phyloP scores from a whole-genome alignment of 2,329 filamentous ascomycete species.

The Exophiala sp. region DNA sequence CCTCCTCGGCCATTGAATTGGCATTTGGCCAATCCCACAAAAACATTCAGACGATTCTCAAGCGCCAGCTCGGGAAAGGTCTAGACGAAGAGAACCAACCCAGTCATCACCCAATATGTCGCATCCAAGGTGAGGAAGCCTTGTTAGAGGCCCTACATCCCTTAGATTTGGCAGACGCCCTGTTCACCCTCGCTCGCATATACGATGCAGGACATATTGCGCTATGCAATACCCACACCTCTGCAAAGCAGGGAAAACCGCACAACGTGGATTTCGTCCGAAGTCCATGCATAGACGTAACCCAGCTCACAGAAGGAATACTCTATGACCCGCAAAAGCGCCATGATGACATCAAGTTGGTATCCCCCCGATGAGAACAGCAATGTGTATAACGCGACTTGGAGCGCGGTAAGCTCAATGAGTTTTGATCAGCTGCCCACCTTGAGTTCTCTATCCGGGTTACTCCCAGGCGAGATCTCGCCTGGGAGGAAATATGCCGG shows the following conservation, averaged over 20 bases:
- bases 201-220: slow-evolving; percentile 24
- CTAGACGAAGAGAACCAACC: not conserved
- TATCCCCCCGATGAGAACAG: slow-evolving; percentile 4
- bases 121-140: not conserved
- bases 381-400: slow-evolving; percentile 4
- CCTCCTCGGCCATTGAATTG: not conserved
- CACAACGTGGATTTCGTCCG: slow-evolving; percentile 14
- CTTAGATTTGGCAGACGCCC: not conserved
- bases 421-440: slow-evolving; percentile 20
- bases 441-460: slow-evolving; percentile 13
- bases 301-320: slow-evolving; percentile 11
- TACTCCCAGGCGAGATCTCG: slow-evolving; percentile 21
- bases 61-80: not conserved
- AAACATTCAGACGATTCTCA: slow-evolving; percentile 21
- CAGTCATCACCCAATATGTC: not conserved
- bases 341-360: slow-evolving; percentile 16
- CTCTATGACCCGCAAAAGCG: slow-evolving; percentile 1
- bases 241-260: slow-evolving; percentile 7
- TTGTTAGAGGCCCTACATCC: not conserved
- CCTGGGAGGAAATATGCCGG: slow-evolving; percentile 19
- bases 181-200: slow-evolving; percentile 24
- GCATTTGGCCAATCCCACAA: not conserved
- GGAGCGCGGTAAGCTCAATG: slow-evolving; percentile 18
- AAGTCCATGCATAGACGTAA: slow-evolving; percentile 17
- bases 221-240: slow-evolving; percentile 13